Evolutionary conservation across 192 early-diverging fungal species (phyloP).

Genomic region (Linnemannia elongata): DNA sequence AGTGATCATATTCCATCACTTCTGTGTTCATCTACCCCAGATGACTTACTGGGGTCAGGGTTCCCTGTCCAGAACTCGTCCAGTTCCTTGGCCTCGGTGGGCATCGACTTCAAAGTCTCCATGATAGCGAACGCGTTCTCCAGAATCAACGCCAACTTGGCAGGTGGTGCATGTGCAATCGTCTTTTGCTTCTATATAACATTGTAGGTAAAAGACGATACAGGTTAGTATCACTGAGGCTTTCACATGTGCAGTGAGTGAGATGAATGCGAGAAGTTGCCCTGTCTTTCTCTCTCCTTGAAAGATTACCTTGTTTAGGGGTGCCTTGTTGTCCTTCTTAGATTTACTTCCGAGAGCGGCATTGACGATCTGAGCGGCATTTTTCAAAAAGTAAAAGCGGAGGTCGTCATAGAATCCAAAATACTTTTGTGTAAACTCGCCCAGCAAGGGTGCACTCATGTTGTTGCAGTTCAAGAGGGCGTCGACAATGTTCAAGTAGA

Average conservation of each 20-base stretch:
- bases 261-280: no score
- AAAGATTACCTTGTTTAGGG: slow-evolving; percentile 21
- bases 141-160: slow-evolving; percentile 60
- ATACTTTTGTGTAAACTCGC: slow-evolving; percentile 75
- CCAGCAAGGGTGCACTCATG: slow-evolving; percentile 72
- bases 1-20: background rate
- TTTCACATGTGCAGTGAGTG: background rate
- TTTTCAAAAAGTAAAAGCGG: slow-evolving; percentile 85
- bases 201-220: background rate
- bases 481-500: slow-evolving; percentile 70
- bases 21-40: background rate
- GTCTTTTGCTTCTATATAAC: slow-evolving; percentile 53
- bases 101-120: slow-evolving; percentile 70
- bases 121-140: slow-evolving; percentile 74
- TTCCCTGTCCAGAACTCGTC: slow-evolving; percentile 77
- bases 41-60: slow-evolving; percentile 57
- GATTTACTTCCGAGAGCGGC: slow-evolving; percentile 25
- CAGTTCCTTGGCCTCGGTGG: slow-evolving; percentile 65
- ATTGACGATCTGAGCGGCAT: slow-evolving; percentile 62
- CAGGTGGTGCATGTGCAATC: slow-evolving; percentile 17
- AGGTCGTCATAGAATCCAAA: slow-evolving; percentile 89
- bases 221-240: background rate
- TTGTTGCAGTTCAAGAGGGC: slow-evolving; percentile 68
- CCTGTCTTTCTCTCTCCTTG: no score
- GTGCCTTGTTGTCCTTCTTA: slow-evolving; percentile 30